These are phyloP conservation scores for Lichtheimia hyalospora DNA, from an alignment of 371 early-diverging fungal genomes.

Conservation along the genomic window DNA sequence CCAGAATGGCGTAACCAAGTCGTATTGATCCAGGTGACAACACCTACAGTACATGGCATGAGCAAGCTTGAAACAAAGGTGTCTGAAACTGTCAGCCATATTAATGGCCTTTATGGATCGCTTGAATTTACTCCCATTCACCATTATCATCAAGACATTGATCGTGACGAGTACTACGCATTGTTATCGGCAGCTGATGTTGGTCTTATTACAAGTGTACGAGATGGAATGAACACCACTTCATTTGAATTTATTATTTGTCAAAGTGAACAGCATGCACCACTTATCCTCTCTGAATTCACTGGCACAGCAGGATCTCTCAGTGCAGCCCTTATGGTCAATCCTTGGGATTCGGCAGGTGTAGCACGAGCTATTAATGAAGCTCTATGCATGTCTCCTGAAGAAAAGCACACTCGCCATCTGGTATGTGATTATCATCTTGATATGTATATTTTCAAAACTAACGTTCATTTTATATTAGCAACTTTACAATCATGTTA, in stretches of 20 bases:
- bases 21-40: conserved; percentile 84
- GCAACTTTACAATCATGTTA: conserved; percentile 85
- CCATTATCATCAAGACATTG: conserved; percentile 94
- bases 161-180: conserved; percentile 93
- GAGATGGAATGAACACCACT: conserved; percentile 99
- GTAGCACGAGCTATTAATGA: conserved; percentile 89
- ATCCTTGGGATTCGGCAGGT: conserved; percentile 96
- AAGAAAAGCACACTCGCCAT: conserved; percentile 63
- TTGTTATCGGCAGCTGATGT: conserved; percentile 93
- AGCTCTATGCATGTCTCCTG: conserved; percentile 74
- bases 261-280: conserved; percentile 89
- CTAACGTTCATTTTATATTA: conserved; percentile 12
- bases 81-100: conserved; percentile 85
- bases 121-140: conserved; percentile 95
- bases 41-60: conserved; percentile 50
- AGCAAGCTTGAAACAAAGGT: conserved; percentile 80
- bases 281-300: conserved; percentile 96
- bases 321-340: conserved; percentile 89
- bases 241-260: conserved; percentile 97
- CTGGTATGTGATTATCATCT: conserved; percentile 14
- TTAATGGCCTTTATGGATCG: conserved; percentile 94
- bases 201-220: conserved; percentile 90
- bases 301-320: conserved; percentile 97
- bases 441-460: conserved; percentile 59
- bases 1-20: conserved; percentile 93